Evolutionary conservation across 2,329 filamentous ascomycete species (phyloP), one percentile per base, ranked within the genome.

Genomic region (Tympanopsis confertula): DNA sequence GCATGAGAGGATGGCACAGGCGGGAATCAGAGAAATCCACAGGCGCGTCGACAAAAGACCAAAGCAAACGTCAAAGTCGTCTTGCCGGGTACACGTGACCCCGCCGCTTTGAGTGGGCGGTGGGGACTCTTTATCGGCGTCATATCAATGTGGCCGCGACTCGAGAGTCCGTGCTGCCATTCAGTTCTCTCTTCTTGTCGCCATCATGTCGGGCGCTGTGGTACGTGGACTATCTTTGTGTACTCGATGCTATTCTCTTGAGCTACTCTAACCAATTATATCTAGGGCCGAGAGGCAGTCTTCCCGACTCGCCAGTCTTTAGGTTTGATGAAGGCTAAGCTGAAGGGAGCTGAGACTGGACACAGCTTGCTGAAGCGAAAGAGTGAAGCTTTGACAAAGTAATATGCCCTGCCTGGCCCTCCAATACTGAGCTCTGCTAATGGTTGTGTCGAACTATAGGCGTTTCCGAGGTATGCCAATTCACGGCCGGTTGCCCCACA

Each of bases 341-440:
- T 98, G 56, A 96, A 96, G 70, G 89, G 84, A 44, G 84, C 84
- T 39, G 82, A 89, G 60, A 86, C 78, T 35, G 91, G 91, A 36
- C 89, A 98, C 66, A 94, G 84, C 60, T 68, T 98, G 57, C 68
- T 98, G 45, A 98, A 98, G 71, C 74, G 91, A 55, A 98, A 98
- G 71, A 95, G 88, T 60, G 91, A 98, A 64, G 91, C 91, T 50
- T 69, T 98, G 45, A 98, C 91, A 47, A 98, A 98, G 86, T 93
- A 71, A 39, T 73, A 17, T 36, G 19, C 37, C 37, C 36, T 19
- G 35, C 26, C 44, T 39, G 32, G 19, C 37, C 38, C 28, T 4
- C 26, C n/a, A 29, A 54, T 41, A 53, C 44, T 24, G 38, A 38
- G 37, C 43, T 40, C 44, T 53, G 46, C 55, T 44, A 40, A 39